Conservation (phyloP, 805 yeast genomes). For the Kodamaea kakaduensis region DNA sequence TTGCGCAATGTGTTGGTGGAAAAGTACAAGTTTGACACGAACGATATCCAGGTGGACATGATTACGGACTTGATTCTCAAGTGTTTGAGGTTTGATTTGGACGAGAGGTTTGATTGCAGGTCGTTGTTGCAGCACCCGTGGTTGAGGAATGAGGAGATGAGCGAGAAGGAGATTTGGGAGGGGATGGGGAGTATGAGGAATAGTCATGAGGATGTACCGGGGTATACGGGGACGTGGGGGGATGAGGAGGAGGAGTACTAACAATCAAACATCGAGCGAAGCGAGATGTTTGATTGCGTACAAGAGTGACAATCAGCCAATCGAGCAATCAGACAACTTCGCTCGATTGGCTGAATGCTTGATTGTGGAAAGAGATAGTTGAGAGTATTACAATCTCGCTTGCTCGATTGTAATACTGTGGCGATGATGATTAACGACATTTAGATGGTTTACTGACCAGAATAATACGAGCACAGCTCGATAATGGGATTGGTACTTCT, state of each 20-base stretch:
- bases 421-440: too few species aligned
- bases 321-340: too few species aligned
- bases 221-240: constrained; percentile 27
- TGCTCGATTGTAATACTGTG: too few species aligned
- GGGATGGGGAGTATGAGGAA: constrained; percentile 22
- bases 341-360: too few species aligned
- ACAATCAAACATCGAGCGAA: too few species aligned
- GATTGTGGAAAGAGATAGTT: too few species aligned
- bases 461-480: too few species aligned
- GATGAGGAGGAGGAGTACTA: constrained; percentile 11
- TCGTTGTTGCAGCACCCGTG: constrained; percentile 52
- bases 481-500: too few species aligned
- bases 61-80: constrained; percentile 46
- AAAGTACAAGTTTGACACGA: constrained; percentile 42
- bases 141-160: constrained; percentile 24
- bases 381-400: too few species aligned
- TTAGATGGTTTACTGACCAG: too few species aligned
- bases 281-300: too few species aligned
- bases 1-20: constrained; percentile 46
- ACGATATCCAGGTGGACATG: constrained; percentile 32
- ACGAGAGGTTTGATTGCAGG: constrained; percentile 51
- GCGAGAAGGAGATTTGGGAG: constrained; percentile 10
- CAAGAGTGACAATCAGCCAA: too few species aligned
- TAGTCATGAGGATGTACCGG: constrained; percentile 26
- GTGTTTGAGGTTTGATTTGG: constrained; percentile 48